Conservation (phyloP, 169 alveolate species). For the Babesia bovis region DNA sequence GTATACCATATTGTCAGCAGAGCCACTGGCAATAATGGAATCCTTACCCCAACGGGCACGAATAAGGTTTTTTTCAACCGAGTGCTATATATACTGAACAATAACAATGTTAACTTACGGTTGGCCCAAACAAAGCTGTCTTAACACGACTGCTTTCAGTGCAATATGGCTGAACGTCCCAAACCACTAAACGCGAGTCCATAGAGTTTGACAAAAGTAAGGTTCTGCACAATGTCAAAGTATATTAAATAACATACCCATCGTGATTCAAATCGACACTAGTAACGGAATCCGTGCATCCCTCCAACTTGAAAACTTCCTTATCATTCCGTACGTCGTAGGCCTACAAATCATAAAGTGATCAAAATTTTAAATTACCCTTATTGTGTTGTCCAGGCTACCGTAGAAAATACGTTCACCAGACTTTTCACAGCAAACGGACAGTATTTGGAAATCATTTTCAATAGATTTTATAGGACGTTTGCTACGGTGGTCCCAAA, state of each 20-base stretch:
- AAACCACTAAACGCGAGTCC: conserved; percentile 77
- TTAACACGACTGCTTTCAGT: conserved; percentile 27
- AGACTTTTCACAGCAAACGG: conserved; percentile 76
- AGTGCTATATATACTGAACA: conserved; percentile 50
- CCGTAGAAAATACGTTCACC: conserved; percentile 76
- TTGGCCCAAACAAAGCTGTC: conserved; percentile 67
- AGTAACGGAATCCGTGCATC: conserved; percentile 79
- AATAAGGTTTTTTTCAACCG: conserved; percentile 78
- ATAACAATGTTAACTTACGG: conserved; percentile 29
- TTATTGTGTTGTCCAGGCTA: conserved; percentile 77
- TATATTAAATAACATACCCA: conserved; percentile 35
- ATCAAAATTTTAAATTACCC: conserved; percentile 37
- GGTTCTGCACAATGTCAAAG: conserved; percentile 25
- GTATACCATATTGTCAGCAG: conserved; percentile 78
- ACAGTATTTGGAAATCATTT: conserved; percentile 76
- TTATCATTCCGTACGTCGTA: conserved; percentile 67
- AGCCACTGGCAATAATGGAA: conserved; percentile 72
- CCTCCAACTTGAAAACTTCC: conserved; percentile 64
- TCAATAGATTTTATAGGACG: conserved; percentile 63
- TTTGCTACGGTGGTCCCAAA: conserved; percentile 81
- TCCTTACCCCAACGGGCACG: conserved; percentile 76
- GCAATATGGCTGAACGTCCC: conserved; percentile 83
- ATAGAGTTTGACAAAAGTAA: conserved; percentile 73
- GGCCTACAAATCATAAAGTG: conserved; percentile 21
- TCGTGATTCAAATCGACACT: conserved; percentile 76